A percentile compares a stretch with the other conserved stretches of the same genome.
Conservation (phyloP, 2,329 filamentous ascomycete species). For the Paraconiothyrium brasiliense region DNA sequence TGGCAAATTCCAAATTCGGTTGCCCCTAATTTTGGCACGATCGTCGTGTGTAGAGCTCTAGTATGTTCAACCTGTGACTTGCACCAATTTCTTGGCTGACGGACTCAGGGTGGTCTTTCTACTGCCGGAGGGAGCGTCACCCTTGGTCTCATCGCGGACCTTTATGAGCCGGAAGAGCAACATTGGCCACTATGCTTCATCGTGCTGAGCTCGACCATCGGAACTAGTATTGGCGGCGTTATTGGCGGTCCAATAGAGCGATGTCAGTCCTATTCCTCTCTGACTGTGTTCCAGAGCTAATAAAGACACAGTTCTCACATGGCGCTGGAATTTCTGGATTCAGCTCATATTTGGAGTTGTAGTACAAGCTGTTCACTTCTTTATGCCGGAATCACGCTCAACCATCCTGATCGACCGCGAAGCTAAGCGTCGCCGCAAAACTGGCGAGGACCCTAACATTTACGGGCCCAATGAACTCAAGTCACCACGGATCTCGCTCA, state of each 20-base stretch:
- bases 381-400: conserved; percentile 77
- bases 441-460: conserved; percentile 65
- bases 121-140: conserved; percentile 72
- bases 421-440: conserved; percentile 75
- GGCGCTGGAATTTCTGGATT: conserved; percentile 84
- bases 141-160: conserved; percentile 69
- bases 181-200: conserved; percentile 68
- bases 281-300: conserved; percentile 65
- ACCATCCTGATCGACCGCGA: conserved; percentile 79
- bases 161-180: conserved; percentile 66
- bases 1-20: conserved; percentile 74
- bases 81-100: conserved; percentile 70
- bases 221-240: conserved; percentile 79
- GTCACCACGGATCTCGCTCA: conserved; percentile 37
- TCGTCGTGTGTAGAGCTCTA: conserved; percentile 67
- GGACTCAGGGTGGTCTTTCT: conserved; percentile 43
- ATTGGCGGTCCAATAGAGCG: conserved; percentile 63
- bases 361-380: conserved; percentile 71
- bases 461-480: conserved; percentile 77
- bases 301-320: conserved; percentile 62
- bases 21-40: conserved; percentile 69
- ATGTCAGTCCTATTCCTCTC: conserved; percentile 27
- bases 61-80: conserved; percentile 59
- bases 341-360: conserved; percentile 79
- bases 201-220: conserved; percentile 64